Evolutionary conservation across 75 land plant genomes (phyloP).

Genomic region (Selaginella moellendorffii): DNA sequence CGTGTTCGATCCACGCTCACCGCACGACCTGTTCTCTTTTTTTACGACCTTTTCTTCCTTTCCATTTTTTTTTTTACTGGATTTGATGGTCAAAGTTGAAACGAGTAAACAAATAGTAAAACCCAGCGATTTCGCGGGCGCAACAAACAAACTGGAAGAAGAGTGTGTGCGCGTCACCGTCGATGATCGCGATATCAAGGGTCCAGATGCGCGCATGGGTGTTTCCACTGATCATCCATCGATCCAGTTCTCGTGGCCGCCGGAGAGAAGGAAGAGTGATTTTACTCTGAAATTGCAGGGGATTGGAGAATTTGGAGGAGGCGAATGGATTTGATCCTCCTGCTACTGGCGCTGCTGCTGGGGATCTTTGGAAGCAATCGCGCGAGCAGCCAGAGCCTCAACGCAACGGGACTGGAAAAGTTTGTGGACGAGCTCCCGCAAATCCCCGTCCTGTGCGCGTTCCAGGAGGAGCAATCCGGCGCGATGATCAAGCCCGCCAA

Average conservation of each 20-base stretch:
- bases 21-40: too few relatives aligned
- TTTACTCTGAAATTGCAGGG: too few relatives aligned
- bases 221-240: too few relatives aligned
- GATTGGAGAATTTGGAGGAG: too few relatives aligned
- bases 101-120: too few relatives aligned
- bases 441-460: conserved; percentile 26
- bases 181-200: neutral
- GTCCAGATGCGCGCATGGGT: neutral
- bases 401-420: neutral
- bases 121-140: too few relatives aligned
- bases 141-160: neutral
- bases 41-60: too few relatives aligned
- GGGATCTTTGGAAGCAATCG: neutral
- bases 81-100: too few relatives aligned
- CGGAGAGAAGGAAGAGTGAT: too few relatives aligned
- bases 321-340: neutral
- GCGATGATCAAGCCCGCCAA: conserved; percentile 22
- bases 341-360: neutral
- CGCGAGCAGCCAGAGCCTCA: neutral
- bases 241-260: too few relatives aligned
- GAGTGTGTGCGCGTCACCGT: neutral
- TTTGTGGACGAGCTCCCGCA: conserved; percentile 29
- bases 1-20: conserved; percentile 12
- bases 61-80: too few relatives aligned
- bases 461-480: neutral